These are phyloP conservation scores for Notholithocarpus densiflorus DNA, from an alignment of 306 rosid genomes.

Conservation along the genomic window DNA sequence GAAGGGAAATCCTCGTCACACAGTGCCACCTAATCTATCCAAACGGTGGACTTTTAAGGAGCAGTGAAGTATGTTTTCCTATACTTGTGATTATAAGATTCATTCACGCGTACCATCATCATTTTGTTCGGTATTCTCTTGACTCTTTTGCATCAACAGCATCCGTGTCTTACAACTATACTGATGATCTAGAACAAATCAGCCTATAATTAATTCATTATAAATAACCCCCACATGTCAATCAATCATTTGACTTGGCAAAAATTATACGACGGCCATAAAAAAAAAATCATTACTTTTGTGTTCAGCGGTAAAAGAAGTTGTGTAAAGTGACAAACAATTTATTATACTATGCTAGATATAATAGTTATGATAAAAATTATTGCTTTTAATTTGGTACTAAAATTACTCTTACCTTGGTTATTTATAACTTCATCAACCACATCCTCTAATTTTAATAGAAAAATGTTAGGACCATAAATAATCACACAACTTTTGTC, in stretches of 20 bases:
- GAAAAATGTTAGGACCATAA: no score
- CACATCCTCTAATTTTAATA: no score
- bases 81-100: neutral
- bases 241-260: neutral
- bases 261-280: no score
- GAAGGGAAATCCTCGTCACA: neutral
- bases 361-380: no score
- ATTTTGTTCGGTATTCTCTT: neutral
- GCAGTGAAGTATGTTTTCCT: neutral
- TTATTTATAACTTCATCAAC: no score
- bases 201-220: neutral
- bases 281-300: no score
- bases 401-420: no score
- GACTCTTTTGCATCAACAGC: neutral
- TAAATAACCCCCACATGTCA: neutral
- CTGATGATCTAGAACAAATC: neutral
- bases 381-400: no score
- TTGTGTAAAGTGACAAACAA: no score
- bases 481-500: no score
- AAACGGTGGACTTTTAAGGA: neutral
- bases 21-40: neutral
- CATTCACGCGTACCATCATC: neutral
- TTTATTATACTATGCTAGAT: no score
- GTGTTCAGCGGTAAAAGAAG: no score
- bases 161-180: neutral